A percentile compares a stretch with the other conserved stretches of the same genome.
These are phyloP conservation scores for Bidens hawaiensis DNA, from an alignment of 140 eudicot species.

Conservation along the genomic window DNA sequence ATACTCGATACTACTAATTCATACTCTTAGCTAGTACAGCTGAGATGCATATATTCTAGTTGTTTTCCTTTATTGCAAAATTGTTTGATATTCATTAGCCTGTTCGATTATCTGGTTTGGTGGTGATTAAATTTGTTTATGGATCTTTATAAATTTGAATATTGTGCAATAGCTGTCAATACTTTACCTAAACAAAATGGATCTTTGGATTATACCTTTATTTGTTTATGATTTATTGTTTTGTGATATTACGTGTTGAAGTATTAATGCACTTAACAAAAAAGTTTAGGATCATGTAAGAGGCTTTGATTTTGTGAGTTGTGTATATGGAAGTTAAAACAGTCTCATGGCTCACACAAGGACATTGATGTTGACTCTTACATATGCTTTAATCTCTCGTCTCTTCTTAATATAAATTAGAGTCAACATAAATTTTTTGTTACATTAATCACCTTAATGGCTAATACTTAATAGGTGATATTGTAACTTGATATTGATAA, in stretches of 20 bases:
- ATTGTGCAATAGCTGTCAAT: conserved; percentile 4
- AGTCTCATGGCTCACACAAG: conserved; percentile 3
- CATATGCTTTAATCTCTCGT: not conserved
- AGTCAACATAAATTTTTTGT: not conserved
- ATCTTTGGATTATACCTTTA: not conserved
- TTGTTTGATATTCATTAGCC: not conserved
- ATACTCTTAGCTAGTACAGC: not conserved
- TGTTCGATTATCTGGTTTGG: not conserved
- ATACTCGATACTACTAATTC: not conserved
- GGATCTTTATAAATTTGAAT: not conserved
- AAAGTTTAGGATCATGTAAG: not conserved
- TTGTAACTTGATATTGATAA: conserved; percentile 19
- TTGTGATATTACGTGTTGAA: not conserved
- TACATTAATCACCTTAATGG: not conserved
- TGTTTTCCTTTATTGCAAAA: not conserved
- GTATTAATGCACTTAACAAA: not conserved
- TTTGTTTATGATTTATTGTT: not conserved
- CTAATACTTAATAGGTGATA: not conserved
- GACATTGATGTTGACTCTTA: not conserved
- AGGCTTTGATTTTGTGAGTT: conserved; percentile 7
- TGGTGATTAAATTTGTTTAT: conserved; percentile 1
- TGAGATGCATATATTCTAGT: not conserved
- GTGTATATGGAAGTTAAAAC: not conserved
- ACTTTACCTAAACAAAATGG: conserved; percentile 9
- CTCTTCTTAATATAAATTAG: not conserved